These are phyloP conservation scores for Usnea hakonensis DNA, from an alignment of 495 filamentous ascomycete genomes.

Conservation along the genomic window DNA sequence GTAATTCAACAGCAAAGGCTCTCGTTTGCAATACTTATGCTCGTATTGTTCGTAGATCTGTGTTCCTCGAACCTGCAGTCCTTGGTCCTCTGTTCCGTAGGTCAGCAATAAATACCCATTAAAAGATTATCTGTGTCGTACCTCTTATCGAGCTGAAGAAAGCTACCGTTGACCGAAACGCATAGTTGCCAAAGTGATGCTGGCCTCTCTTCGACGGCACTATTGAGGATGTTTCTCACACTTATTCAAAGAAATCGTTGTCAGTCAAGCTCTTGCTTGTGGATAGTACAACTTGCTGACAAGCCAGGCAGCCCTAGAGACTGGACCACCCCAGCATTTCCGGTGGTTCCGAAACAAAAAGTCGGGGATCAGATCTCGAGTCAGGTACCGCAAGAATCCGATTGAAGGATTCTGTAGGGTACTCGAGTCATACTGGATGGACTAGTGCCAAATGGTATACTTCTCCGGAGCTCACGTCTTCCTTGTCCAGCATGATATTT, in stretches of 20 bases:
- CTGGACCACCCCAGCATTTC: background rate
- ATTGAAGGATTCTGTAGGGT: background rate
- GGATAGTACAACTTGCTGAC: background rate
- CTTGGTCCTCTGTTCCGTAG: no score
- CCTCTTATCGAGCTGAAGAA: background rate
- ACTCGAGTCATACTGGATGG: background rate
- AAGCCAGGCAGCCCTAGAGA: background rate
- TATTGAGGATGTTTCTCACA: background rate
- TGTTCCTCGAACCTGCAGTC: no score
- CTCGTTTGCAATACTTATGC: no score
- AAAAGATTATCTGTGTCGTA: background rate
- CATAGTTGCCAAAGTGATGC: background rate
- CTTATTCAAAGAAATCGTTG: background rate
- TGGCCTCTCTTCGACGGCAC: background rate
- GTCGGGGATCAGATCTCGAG: background rate
- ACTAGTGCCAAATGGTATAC: no score
- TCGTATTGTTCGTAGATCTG: no score
- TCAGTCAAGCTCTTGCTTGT: background rate
- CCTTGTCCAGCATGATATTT: conserved; percentile 34
- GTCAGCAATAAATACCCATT: background rate
- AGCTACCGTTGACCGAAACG: background rate
- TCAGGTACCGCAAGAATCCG: background rate
- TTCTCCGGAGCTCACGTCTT: conserved; percentile 16
- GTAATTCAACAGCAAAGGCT: no score
- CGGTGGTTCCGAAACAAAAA: no score